These are phyloP conservation scores for Saraca asoca DNA, from an alignment of 331 rosid species.

Conservation along the genomic window DNA sequence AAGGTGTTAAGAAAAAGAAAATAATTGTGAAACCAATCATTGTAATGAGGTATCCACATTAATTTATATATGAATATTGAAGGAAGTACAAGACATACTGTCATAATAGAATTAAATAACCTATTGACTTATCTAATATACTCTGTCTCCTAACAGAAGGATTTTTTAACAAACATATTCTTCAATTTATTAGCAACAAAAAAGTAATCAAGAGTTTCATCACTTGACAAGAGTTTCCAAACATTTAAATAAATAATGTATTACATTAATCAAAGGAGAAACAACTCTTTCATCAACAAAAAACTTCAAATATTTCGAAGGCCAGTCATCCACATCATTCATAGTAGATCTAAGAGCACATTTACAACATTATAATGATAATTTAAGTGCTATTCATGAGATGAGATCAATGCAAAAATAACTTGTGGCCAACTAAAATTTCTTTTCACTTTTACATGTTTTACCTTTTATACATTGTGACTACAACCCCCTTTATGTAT, in stretches of 20 bases:
- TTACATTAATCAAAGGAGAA: constrained; percentile 8
- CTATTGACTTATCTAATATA: no score
- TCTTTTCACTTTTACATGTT: not conserved
- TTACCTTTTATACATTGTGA: constrained; percentile 87
- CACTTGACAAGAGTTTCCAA: not conserved
- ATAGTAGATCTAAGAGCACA: constrained; percentile 73
- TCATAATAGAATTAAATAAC: no score
- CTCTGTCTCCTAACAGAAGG: no score
- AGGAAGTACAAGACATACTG: no score
- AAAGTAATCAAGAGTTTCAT: constrained; percentile 7
- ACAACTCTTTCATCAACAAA: constrained; percentile 63
- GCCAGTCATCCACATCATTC: constrained; percentile 86
- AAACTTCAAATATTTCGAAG: constrained; percentile 85
- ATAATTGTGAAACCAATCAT: no score
- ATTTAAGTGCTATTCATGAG: not conserved
- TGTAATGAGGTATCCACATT: no score
- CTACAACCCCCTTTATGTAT: constrained; percentile 83
- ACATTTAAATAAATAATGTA: constrained; percentile 17
- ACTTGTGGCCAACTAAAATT: not conserved
- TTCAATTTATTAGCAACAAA: not conserved
- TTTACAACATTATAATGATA: constrained; percentile 23
- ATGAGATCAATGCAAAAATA: constrained; percentile 11
- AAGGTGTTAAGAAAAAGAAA: no score
- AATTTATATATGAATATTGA: no score
- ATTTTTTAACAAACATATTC: not conserved